Evolutionary conservation across 2,329 filamentous ascomycete species (phyloP).

Genomic region (Niveomyces coronatus): DNA sequence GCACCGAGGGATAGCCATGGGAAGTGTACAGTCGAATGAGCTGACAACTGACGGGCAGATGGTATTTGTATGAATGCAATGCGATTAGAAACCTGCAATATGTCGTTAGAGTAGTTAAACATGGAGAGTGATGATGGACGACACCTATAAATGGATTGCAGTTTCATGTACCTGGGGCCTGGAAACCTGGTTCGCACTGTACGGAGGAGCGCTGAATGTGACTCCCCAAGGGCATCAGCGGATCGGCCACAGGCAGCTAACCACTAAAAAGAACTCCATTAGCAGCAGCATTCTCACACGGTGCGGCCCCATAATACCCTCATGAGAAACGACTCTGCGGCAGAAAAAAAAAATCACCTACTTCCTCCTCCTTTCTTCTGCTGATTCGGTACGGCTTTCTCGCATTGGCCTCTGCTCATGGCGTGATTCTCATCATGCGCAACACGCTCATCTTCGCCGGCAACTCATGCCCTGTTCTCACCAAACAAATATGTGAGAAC

Average conservation of each 20-base stretch:
- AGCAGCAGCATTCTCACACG: neutral
- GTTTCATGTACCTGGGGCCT: neutral
- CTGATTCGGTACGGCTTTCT: no score
- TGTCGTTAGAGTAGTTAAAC: no score
- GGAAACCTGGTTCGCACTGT: neutral
- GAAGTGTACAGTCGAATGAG: no score
- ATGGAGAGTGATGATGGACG: no score
- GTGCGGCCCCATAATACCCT: constrained; percentile 2
- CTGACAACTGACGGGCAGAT: no score
- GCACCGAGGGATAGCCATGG: no score
- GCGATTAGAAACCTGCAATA: no score
- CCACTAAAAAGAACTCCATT: neutral
- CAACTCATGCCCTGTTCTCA: constrained; percentile 55
- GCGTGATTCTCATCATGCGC: constrained; percentile 39
- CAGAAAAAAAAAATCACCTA: constrained; percentile 10
- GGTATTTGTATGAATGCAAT: no score
- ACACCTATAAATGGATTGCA: no score
- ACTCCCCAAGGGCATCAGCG: neutral
- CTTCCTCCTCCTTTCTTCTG: constrained; percentile 13
- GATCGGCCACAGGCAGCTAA: neutral
- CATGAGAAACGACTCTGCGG: constrained; percentile 1
- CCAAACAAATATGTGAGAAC: constrained; percentile 56
- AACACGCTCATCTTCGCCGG: constrained; percentile 59
- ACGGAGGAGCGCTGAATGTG: no score
- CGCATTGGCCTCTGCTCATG: constrained; percentile 13